phyloP scores from a whole-genome alignment of 73 alveolate genomes.

The Paramecium biaurelia region DNA sequence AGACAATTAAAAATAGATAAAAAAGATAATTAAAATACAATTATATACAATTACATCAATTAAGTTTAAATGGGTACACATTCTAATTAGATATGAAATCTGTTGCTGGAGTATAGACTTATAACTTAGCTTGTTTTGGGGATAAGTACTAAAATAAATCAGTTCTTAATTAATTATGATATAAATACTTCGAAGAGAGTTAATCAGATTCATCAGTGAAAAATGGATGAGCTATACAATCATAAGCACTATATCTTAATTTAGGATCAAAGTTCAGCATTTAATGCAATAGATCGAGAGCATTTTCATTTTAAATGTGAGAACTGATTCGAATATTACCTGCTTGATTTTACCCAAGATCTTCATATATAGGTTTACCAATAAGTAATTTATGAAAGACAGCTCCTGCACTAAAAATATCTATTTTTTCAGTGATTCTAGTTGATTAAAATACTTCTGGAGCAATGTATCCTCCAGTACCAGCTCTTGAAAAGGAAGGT shows the following conservation, averaged over 20 bases:
- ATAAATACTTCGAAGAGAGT: not conserved
- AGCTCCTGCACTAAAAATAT: conserved; percentile 76
- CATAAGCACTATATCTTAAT: conserved; percentile 2
- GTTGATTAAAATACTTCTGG: conserved; percentile 72
- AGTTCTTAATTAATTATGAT: not conserved
- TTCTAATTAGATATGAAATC: not conserved
- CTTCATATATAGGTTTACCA: not conserved
- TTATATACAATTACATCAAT: not conserved
- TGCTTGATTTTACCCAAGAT: not conserved
- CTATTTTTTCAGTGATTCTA: conserved; percentile 67
- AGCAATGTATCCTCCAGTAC: conserved; percentile 81
- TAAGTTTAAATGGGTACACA: not conserved
- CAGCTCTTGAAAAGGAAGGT: not conserved
- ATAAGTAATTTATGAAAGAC: conserved; percentile 29
- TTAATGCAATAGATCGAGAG: not conserved
- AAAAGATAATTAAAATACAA: not conserved
- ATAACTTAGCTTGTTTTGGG: not conserved
- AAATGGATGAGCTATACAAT: conserved; percentile 20
- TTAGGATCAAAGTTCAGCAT: conserved; percentile 3
- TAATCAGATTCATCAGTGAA: conserved; percentile 5
- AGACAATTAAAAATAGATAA: not conserved
- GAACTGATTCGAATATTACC: not conserved
- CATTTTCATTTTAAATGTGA: not conserved
- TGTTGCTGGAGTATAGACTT: not conserved
- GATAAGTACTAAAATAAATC: not conserved